phyloP scores from a whole-genome alignment of 768 basidiomycete genomes.

The Pleurotus platypus region DNA sequence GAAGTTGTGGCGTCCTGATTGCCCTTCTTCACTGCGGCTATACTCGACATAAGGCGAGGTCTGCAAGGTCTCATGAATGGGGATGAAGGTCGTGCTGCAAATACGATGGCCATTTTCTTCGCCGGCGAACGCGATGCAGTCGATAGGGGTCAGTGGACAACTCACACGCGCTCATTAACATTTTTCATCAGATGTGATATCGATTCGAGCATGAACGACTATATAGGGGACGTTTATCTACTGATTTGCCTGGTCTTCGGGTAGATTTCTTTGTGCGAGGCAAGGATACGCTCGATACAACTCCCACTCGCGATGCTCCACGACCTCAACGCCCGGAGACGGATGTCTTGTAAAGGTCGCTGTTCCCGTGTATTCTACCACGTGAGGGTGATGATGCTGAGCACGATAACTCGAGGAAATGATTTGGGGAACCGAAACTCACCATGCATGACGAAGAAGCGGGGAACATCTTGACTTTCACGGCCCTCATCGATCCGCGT shows the following conservation, averaged over 20 bases:
- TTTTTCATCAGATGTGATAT: no score
- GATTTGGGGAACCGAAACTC: conserved; percentile 3
- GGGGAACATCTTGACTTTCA: conserved; percentile 28
- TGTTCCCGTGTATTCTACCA: conserved; percentile 12
- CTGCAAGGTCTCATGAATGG: no score
- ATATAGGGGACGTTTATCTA: not conserved
- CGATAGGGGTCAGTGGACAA: no score
- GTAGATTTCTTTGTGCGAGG: conserved; percentile 35
- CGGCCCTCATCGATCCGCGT: conserved; percentile 19
- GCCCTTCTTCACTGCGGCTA: no score
- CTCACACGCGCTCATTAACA: no score
- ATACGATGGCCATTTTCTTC: no score
- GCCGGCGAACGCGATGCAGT: no score
- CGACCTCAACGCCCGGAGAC: conserved; percentile 9
- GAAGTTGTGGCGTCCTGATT: no score
- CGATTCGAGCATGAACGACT: no score
- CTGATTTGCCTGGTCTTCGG: conserved; percentile 1
- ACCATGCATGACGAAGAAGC: conserved; percentile 41
- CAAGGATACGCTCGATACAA: conserved; percentile 46
- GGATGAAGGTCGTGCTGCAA: no score
- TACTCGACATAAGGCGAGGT: no score
- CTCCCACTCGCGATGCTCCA: conserved; percentile 34
- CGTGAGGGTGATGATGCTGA: not conserved
- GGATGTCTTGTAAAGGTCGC: conserved; percentile 11
- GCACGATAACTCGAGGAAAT: not conserved